Conservation (phyloP, 495 filamentous ascomycete genomes). For the Xanthoparmelia taractica region DNA sequence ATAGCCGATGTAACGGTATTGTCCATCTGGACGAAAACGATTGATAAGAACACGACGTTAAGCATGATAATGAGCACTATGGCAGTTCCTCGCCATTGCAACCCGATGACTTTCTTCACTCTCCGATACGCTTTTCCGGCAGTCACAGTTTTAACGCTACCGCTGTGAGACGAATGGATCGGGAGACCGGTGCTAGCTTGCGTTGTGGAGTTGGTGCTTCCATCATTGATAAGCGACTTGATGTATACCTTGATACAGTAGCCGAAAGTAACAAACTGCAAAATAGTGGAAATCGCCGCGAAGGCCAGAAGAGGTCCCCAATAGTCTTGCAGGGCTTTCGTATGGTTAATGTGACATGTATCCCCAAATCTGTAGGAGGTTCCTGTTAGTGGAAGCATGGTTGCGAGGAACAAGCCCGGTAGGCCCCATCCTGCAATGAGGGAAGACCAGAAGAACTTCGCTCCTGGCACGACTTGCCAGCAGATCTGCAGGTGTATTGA, state of each 20-base stretch:
- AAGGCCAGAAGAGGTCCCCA: constrained; percentile 86
- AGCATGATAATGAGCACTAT: constrained; percentile 80
- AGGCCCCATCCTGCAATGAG: constrained; percentile 77
- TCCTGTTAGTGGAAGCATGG: constrained; percentile 76
- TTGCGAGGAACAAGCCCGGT: constrained; percentile 59
- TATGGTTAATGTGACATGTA: constrained; percentile 87
- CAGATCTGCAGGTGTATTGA: constrained; percentile 96
- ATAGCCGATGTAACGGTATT: constrained; percentile 50
- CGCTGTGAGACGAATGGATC: constrained; percentile 52
- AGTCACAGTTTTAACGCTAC: constrained; percentile 73
- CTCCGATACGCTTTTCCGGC: constrained; percentile 83
- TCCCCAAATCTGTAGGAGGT: constrained; percentile 89
- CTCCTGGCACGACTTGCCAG: constrained; percentile 87
- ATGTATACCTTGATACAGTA: constrained; percentile 96
- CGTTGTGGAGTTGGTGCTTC: constrained; percentile 44
- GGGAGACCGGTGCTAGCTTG: constrained; percentile 63
- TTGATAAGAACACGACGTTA: constrained; percentile 85
- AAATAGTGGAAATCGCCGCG: constrained; percentile 64
- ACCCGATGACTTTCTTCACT: constrained; percentile 72
- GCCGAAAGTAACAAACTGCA: constrained; percentile 77
- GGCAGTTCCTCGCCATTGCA: constrained; percentile 88
- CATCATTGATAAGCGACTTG: constrained; percentile 65
- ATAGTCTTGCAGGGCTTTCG: constrained; percentile 69
- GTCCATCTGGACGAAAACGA: constrained; percentile 83
- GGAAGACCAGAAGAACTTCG: constrained; percentile 82